Conservation (phyloP, 163 green algal species). For the Picocystis sp. region DNA sequence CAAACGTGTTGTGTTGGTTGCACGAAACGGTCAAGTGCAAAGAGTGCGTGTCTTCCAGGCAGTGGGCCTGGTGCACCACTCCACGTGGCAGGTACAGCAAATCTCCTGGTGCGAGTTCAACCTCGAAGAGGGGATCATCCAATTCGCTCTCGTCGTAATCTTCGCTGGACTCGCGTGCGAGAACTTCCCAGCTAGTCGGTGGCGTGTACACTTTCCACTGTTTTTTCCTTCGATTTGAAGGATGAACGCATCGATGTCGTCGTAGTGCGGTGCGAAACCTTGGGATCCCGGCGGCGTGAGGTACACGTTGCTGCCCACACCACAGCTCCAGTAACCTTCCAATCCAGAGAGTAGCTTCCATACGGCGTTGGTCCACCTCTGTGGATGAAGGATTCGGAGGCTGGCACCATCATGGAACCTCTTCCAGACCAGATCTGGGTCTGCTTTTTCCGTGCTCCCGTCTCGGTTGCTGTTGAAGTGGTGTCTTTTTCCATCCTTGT, state of each 20-base stretch:
- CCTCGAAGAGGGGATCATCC: conserved; percentile 23
- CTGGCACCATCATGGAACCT: conserved; percentile 36
- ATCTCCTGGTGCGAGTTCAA: conserved; percentile 42
- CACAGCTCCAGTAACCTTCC: conserved; percentile 43
- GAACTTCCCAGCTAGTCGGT: neutral
- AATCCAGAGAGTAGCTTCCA: conserved; percentile 45
- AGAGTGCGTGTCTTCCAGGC: conserved; percentile 21
- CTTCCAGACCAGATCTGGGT: conserved; percentile 30
- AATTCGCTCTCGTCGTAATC: conserved; percentile 6
- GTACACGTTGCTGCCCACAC: conserved; percentile 70
- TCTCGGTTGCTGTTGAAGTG: conserved; percentile 26
- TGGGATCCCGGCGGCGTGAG: conserved; percentile 48
- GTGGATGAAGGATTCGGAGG: conserved; percentile 56
- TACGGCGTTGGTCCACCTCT: conserved; percentile 46
- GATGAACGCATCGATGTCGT: conserved; percentile 83
- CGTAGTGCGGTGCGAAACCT: conserved; percentile 74
- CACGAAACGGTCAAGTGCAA: conserved; percentile 72
- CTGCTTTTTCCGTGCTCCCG: conserved; percentile 13
- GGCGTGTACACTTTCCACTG: conserved; percentile 2
- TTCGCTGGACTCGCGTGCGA: neutral
- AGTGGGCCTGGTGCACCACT: conserved; percentile 56
- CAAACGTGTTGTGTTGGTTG: conserved; percentile 48
- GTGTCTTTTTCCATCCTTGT: conserved; percentile 27
- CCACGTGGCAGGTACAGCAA: conserved; percentile 80
- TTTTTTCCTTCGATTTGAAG: conserved; percentile 15